phyloP scores from a whole-genome alignment of 2,329 filamentous ascomycete genomes.

The Gnomoniopsis smithogilvyi region DNA sequence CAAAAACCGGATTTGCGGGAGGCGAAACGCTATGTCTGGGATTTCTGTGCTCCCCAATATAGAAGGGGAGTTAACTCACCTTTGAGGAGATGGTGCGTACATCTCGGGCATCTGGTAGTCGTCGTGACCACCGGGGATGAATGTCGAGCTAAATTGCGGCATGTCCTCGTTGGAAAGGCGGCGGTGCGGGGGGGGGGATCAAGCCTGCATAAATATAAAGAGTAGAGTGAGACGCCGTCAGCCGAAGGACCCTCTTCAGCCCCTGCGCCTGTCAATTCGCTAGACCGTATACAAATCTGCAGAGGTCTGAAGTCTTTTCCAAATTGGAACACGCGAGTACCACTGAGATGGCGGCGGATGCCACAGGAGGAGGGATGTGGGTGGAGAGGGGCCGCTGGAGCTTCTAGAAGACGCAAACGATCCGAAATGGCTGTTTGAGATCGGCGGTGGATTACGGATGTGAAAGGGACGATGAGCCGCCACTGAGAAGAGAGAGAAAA shows the following conservation, averaged over 20 bases:
- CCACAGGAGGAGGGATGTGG: conserved; percentile 7
- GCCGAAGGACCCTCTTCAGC: conserved; percentile 16
- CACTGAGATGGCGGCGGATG: background rate
- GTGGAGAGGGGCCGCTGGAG: conserved; percentile 2
- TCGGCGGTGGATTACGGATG: conserved; percentile 2
- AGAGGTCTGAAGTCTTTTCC: conserved; percentile 16
- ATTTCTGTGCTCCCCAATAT: background rate
- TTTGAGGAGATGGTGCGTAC: conserved; percentile 54
- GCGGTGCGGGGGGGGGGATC: conserved; percentile 27
- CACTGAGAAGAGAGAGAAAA: background rate
- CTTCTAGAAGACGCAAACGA: conserved; percentile 10
- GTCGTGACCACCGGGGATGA: conserved; percentile 55
- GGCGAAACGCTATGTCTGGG: conserved; percentile 8
- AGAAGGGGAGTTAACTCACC: conserved; percentile 37
- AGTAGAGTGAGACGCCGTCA: conserved; percentile 21
- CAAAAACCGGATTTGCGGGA: conserved; percentile 11
- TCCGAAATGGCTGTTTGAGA: background rate
- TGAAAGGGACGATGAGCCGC: background rate
- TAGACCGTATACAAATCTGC: conserved; percentile 16
- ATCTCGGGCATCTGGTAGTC: conserved; percentile 62
- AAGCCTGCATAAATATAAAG: conserved; percentile 29
- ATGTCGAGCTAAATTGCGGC: conserved; percentile 52
- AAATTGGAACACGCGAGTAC: background rate
- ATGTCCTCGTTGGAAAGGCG: conserved; percentile 35
- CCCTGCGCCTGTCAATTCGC: conserved; percentile 7